A percentile compares a stretch with the other conserved stretches of the same genome.
phyloP scores from a whole-genome alignment of 2,329 filamentous ascomycete genomes.

The Aphanoascus verrucosus region DNA sequence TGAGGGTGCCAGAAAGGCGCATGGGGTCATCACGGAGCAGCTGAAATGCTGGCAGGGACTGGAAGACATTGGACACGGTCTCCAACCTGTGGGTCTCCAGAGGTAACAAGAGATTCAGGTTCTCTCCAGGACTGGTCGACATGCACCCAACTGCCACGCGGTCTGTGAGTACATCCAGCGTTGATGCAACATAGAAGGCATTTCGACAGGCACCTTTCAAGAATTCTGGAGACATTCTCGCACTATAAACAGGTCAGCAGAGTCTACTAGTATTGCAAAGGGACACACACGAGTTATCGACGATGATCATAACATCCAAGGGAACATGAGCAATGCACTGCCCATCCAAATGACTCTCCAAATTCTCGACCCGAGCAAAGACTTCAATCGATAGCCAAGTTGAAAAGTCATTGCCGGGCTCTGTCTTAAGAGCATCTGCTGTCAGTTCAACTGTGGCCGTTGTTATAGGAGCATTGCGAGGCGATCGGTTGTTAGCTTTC shows the following conservation, averaged over 20 bases:
- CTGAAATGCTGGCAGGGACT: conserved; percentile 17
- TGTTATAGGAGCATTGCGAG: conserved; percentile 11
- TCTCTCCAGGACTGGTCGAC: conserved; percentile 15
- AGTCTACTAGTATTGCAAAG: conserved; percentile 13
- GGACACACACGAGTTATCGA: conserved; percentile 27
- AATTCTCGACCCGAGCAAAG: conserved; percentile 19
- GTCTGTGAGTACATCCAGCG: conserved; percentile 20
- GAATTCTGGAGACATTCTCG: conserved; percentile 14
- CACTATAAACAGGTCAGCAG: conserved; percentile 4
- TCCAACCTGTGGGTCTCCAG: conserved; percentile 21
- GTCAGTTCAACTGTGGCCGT: conserved; percentile 13
- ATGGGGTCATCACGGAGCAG: conserved; percentile 10
- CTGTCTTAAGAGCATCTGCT: conserved; percentile 13
- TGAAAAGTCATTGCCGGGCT: conserved; percentile 8
- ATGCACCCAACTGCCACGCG: conserved; percentile 22
- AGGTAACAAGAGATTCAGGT: conserved; percentile 22
- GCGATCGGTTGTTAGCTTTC: conserved; percentile 7
- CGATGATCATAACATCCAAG: conserved; percentile 28
- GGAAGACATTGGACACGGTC: conserved; percentile 17
- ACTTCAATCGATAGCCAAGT: conserved; percentile 31
- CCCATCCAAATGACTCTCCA: conserved; percentile 7
- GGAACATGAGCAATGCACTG: conserved; percentile 19
- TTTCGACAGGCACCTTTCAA: conserved; percentile 20
- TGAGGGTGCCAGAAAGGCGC: conserved; percentile 19
- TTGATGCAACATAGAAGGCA: conserved; percentile 20